Evolutionary conservation across 345 rosid genomes (phyloP).

Genomic region (Chamaenerion angustifolium): DNA sequence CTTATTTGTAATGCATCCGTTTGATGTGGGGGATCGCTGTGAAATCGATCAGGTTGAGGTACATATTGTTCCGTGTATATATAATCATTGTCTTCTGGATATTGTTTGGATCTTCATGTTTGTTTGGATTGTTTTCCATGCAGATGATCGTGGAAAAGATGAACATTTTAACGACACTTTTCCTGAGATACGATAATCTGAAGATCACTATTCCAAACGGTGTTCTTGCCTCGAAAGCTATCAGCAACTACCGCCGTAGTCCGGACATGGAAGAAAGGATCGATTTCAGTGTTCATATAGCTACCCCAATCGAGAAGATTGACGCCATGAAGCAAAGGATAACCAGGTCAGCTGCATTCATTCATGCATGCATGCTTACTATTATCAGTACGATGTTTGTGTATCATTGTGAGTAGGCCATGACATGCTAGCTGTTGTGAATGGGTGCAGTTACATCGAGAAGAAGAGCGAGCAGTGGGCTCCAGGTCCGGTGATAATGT

Average conservation of each 20-base stretch:
- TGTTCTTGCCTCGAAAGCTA: conserved; percentile 26
- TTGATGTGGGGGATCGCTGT: conserved; percentile 38
- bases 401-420: no score
- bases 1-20: conserved; percentile 35
- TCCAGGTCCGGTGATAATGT: conserved; percentile 39
- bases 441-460: conserved; percentile 34
- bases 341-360: conserved; percentile 7
- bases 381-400: no score
- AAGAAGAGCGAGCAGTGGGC: conserved; percentile 76
- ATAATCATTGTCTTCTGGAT: no score
- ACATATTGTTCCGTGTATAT: background rate
- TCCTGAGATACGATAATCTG: conserved; percentile 23
- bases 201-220: conserved; percentile 22
- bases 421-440: no score
- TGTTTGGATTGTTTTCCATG: background rate
- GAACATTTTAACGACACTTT: conserved; percentile 30
- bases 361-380: no score
- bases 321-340: conserved; percentile 19
- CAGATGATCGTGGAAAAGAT: conserved; percentile 39
- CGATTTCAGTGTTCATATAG: conserved; percentile 26
- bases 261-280: conserved; percentile 33
- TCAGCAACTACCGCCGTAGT: conserved; percentile 28
- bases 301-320: conserved; percentile 30
- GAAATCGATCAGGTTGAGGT: conserved; percentile 31
- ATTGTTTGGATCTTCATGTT: background rate